Evolutionary conservation across 768 basidiomycete genomes (phyloP).

Genomic region (Mycena crocata): DNA sequence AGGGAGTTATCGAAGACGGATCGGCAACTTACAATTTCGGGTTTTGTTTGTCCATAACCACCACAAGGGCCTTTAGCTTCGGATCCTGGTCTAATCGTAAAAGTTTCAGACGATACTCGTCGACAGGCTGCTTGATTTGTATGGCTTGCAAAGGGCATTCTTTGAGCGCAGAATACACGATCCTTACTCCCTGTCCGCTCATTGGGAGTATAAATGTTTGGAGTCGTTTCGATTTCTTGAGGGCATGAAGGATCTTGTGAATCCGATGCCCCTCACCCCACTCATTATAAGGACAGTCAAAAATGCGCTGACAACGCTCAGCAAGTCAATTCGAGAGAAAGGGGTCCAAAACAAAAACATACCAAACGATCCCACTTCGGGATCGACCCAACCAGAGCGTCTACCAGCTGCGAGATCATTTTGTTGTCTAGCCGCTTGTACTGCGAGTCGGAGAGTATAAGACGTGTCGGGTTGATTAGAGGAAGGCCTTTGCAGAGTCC

Average conservation of each 20-base stretch:
- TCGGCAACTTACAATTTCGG: background rate
- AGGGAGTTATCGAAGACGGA: background rate
- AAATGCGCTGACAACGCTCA: too few relatives aligned
- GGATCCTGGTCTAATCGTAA: background rate
- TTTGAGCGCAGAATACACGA: background rate
- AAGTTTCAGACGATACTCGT: too few relatives aligned
- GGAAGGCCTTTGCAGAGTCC: conserved; percentile 14
- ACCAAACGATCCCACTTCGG: conserved; percentile 10
- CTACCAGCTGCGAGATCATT: background rate
- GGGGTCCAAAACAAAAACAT: too few relatives aligned
- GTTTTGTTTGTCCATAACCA: background rate
- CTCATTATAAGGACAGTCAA: too few relatives aligned
- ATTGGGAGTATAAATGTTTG: background rate
- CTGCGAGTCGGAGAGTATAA: background rate
- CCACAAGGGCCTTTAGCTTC: background rate
- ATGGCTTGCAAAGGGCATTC: background rate
- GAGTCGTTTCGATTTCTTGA: background rate
- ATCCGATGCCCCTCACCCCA: too few relatives aligned
- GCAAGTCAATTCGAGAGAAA: too few relatives aligned
- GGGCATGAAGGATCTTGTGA: background rate
- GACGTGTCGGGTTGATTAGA: conserved; percentile 3
- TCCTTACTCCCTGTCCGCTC: background rate
- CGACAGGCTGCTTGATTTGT: background rate
- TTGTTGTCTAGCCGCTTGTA: background rate
- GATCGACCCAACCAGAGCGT: background rate